Conservation (phyloP, 805 yeast species). For the Cephaloascus albidus region DNA sequence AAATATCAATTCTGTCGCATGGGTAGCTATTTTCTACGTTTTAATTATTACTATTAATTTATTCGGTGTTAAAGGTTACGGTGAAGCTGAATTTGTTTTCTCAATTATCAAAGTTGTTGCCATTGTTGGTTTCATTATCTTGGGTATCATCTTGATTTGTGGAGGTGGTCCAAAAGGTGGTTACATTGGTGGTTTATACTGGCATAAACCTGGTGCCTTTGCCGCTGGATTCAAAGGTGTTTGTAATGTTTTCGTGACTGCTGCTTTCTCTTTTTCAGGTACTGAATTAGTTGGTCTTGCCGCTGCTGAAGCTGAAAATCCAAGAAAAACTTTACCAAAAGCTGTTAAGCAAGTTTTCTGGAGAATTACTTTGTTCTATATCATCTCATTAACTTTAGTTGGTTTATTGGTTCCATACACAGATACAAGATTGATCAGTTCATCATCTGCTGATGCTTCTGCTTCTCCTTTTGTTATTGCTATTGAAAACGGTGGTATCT, state of each 20-base stretch:
- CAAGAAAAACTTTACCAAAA: conserved; percentile 55
- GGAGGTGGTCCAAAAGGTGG: conserved; percentile 51
- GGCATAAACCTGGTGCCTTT: conserved; percentile 64
- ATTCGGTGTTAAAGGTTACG: conserved; percentile 50
- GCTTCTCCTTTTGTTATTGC: conserved; percentile 75
- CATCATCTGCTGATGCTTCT: conserved; percentile 44
- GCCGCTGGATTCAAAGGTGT: conserved; percentile 60
- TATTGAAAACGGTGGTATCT: conserved; percentile 54
- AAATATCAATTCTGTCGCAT: conserved; percentile 42
- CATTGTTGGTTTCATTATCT: conserved; percentile 49
- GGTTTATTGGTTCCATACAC: conserved; percentile 70
- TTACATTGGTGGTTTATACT: conserved; percentile 47
- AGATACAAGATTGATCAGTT: conserved; percentile 36
- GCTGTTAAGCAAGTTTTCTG: conserved; percentile 80
- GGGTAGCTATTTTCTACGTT: conserved; percentile 50
- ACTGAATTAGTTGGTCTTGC: conserved; percentile 68
- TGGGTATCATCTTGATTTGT: conserved; percentile 43
- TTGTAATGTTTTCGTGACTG: conserved; percentile 64
- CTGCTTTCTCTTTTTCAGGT: conserved; percentile 72
- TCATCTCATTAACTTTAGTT: conserved; percentile 39
- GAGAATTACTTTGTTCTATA: conserved; percentile 68
- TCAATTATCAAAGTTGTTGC: conserved; percentile 50
- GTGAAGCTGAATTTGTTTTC: conserved; percentile 60
- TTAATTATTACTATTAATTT: conserved; percentile 37
- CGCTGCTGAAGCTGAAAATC: conserved; percentile 69